Evolutionary conservation across 2,329 filamentous ascomycete genomes (phyloP), one percentile per base, ranked within the genome.

Genomic region (Rugonectria rugulosa): DNA sequence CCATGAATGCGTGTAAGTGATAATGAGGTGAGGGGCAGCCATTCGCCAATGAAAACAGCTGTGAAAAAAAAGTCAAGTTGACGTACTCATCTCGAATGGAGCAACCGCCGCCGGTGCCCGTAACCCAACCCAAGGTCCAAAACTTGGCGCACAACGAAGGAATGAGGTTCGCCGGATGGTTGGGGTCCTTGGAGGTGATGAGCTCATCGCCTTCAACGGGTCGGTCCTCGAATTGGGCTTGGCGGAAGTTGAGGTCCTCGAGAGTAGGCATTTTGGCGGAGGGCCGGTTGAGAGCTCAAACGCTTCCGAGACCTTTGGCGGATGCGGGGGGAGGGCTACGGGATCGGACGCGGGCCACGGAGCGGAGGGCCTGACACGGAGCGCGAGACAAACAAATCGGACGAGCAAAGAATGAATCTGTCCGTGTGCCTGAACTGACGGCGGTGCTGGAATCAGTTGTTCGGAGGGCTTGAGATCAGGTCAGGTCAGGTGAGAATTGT

Each of bases 91-190:
- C 75, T 56, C 86, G 83, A 68, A 95, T 94, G 51, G 88, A 92
- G 61, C 89, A 89, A 56, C 91, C 91, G 66, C 91, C 91, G 57
- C 91, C 91, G 3, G 91, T 95, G 53, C 91, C 91, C 11, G 91
- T 94, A 24, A 95, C 94, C 94, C 95, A 98, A 66, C 95, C 95
- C 67, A 96, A 81, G 15, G 84, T 91, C 85, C 97, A 99, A 78
- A 99, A 99, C 73, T 94, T 95, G 70, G 90, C 89, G 79, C 95
- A 99, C 43, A 99, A 84, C 42, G 90, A 88, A 61, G 93, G 95
- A 64, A 97, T 97, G 68, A 96, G 83, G 77, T 99, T 99, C 64
- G 95, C 93, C 19, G 95, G 95, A 76, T 99, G 95, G 57, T 92
- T 80, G 5, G 90, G 88, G 72, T 97, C 87, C 24, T 77, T 70